Base-by-base conservation (phyloP, 768 basidiomycete species). In the Phylloporus sp. region DNA sequence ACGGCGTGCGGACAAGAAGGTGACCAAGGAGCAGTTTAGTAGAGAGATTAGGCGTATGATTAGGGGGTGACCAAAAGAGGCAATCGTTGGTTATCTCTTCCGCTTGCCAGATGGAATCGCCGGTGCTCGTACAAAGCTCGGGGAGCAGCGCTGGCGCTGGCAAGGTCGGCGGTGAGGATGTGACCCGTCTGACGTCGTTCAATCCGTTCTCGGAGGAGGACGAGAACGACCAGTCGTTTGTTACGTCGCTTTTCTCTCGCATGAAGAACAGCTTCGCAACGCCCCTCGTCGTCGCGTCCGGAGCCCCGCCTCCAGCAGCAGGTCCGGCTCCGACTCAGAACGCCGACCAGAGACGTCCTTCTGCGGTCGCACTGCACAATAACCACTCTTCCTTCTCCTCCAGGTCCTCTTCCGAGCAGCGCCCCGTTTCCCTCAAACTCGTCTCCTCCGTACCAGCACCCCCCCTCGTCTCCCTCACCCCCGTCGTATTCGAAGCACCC, bases 131-230 rank as follows among this genome's bases (percentile, higher is more conserved):
- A 27, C 67, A 57, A 39, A 65, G 55, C 33, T 84, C 84, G 11
- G 75, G 81, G 54, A 81, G 79, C 64, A 81, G 75, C 63, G 75
- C 77, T 26, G 82, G 76, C 57, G 64, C 70, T 9, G 64, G 52
- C 17, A 71, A 83, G 41, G 82, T 75, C 57, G 64, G 70, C 9
- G 64, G 52, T n/a, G 72, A 83, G 41, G 88, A 88, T 71, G 75
- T 83, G 35, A 76, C 77, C 36, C 80, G 81, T 59, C 69, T 93
- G 46, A 93, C 91, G 23, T 87, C 87, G 40, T 90, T 86, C 74
- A 92, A 92, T 63, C 89, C 89, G 6, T 93, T 91, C 71, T 81
- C 86, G n/a, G 88, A 90, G 61, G 91, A 93, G 63, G 90, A 92
- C 61, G 90, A 92, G 66, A 80, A 89, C 61, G 90, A 91, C 54